Conservation (phyloP, 2,329 filamentous ascomycete species). For the Exophiala sp. region DNA sequence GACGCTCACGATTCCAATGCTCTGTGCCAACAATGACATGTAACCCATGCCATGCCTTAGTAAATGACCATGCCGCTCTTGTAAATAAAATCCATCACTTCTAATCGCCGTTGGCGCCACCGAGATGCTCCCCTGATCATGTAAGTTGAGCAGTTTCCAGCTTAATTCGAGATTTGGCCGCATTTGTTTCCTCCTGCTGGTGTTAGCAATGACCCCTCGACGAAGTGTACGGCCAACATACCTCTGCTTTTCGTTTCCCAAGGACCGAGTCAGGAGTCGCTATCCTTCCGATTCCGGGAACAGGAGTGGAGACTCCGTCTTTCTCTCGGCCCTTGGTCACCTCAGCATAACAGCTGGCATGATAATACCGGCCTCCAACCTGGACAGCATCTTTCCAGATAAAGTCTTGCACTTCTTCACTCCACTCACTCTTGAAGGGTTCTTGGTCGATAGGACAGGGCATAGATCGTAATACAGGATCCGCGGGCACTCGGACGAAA, state of each 20-base stretch:
- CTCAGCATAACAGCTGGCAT: constrained; percentile 85
- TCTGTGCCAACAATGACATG: no score
- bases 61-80: no score
- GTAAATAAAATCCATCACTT: no score
- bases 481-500: constrained; percentile 81
- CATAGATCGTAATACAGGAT: constrained; percentile 68
- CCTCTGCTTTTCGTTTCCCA: constrained; percentile 74
- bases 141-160: constrained; percentile 25
- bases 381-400: constrained; percentile 89
- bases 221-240: not conserved
- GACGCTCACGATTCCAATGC: no score
- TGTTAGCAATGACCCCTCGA: not conserved
- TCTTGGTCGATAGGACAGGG: constrained; percentile 94
- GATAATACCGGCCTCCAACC: constrained; percentile 76
- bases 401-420: constrained; percentile 91
- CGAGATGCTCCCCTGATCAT: not conserved
- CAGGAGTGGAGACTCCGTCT: constrained; percentile 38
- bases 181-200: constrained; percentile 15
- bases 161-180: constrained; percentile 30
- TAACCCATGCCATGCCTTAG: no score
- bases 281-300: constrained; percentile 33
- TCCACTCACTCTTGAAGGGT: constrained; percentile 86
- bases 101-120: no score
- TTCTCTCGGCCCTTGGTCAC: constrained; percentile 61
- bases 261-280: constrained; percentile 62